Evolutionary conservation across 1,139 yeast species (phyloP).

Genomic region (Lodderomyces jiufengensis): DNA sequence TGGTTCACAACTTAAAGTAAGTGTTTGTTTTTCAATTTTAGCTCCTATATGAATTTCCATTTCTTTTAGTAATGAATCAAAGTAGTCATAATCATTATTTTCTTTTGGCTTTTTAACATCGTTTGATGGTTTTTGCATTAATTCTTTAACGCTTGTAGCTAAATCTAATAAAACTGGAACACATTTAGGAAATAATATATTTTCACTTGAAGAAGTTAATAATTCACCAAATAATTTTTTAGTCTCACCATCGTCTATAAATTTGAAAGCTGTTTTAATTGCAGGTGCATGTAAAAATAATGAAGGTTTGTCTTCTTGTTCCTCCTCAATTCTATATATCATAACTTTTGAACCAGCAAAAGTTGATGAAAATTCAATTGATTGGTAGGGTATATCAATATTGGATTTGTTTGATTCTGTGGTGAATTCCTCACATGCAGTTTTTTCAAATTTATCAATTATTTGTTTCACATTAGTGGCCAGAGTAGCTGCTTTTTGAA

Average conservation of each 20-base stretch:
- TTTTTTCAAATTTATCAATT: too few species aligned
- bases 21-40: constrained; percentile 65
- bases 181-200: constrained; percentile 65
- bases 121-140: constrained; percentile 27
- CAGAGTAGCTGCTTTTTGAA: constrained; percentile 47
- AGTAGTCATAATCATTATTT: constrained; percentile 21
- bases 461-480: constrained; percentile 19
- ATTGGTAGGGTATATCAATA: constrained; percentile 32
- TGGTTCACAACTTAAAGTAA: constrained; percentile 86
- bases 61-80: constrained; percentile 41
- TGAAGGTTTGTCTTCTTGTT: constrained; percentile 47
- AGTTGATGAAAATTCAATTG: constrained; percentile 49
- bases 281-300: constrained; percentile 76
- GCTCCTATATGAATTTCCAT: constrained; percentile 65
- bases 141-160: constrained; percentile 39
- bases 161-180: constrained; percentile 74
- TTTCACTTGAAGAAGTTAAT: constrained; percentile 68
- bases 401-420: too few species aligned
- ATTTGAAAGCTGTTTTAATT: constrained; percentile 48
- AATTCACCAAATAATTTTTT: constrained; percentile 50
- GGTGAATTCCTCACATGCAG: too few species aligned
- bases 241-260: constrained; percentile 26
- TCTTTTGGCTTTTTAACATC: constrained; percentile 11
- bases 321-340: constrained; percentile 43
- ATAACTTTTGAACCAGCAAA: constrained; percentile 73